phyloP scores from a whole-genome alignment of 208 protist species.

The Crithidia thermophila region DNA sequence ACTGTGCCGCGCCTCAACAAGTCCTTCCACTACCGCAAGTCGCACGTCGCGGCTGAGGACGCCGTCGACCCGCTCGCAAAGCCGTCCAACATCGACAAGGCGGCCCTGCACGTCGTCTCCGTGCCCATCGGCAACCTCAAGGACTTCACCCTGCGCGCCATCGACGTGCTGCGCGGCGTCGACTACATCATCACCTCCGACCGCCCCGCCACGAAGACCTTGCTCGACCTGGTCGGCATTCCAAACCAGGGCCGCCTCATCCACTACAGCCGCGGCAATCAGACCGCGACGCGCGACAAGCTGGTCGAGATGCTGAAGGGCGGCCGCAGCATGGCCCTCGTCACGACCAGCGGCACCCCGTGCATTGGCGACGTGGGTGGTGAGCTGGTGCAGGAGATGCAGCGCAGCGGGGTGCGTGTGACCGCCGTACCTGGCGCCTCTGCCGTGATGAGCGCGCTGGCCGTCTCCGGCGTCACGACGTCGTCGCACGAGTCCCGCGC shows the following conservation, averaged over 20 bases:
- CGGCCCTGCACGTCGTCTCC: conserved; percentile 83
- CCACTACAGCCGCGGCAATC: conserved; percentile 84
- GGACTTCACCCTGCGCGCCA: conserved; percentile 84
- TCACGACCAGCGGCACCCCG: conserved; percentile 88
- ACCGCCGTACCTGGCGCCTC: conserved; percentile 83
- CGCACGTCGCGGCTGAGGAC: conserved; percentile 57
- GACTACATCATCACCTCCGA: conserved; percentile 92
- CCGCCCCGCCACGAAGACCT: conserved; percentile 76
- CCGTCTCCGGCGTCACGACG: conserved; percentile 68
- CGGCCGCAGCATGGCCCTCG: conserved; percentile 90
- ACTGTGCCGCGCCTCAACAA: conserved; percentile 7
- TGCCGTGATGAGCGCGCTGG: conserved; percentile 78
- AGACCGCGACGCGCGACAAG: conserved; percentile 61
- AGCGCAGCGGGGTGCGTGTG: conserved; percentile 75
- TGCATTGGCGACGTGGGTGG: conserved; percentile 86
- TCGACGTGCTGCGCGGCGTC: conserved; percentile 82
- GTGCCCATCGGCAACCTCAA: conserved; percentile 94
- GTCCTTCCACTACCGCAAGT: conserved; percentile 68
- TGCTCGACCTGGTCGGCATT: conserved; percentile 87
- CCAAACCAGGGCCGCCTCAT: conserved; percentile 81
- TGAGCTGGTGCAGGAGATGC: conserved; percentile 85
- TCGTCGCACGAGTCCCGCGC: conserved; percentile 54
- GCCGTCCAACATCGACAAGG: conserved; percentile 76
- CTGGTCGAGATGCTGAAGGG: conserved; percentile 85
- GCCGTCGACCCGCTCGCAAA: conserved; percentile 83